These are phyloP conservation scores for Ascosphaera apis DNA, from an alignment of 2,329 filamentous ascomycete species.

Conservation along the genomic window DNA sequence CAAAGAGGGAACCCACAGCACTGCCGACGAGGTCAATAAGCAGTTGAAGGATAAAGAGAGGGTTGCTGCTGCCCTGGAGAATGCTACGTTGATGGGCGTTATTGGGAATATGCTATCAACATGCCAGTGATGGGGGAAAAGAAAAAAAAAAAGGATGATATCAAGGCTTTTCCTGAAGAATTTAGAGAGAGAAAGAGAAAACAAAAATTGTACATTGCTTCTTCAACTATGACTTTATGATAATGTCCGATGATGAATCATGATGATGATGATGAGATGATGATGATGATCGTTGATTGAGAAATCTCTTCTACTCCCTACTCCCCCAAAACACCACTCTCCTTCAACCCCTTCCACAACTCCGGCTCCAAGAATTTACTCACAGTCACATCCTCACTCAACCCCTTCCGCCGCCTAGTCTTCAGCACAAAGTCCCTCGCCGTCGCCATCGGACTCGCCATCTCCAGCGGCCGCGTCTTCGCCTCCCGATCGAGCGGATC, in stretches of 20 bases:
- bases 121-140: slow-evolving; percentile 39
- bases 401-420: slow-evolving; percentile 74
- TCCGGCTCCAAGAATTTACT: slow-evolving; percentile 93
- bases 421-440: slow-evolving; percentile 93
- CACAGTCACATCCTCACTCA: slow-evolving; percentile 87
- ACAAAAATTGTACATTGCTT: background rate
- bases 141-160: slow-evolving; percentile 1
- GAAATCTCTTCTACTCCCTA: slow-evolving; percentile 7
- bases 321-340: slow-evolving; percentile 64
- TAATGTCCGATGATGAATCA: too few relatives aligned
- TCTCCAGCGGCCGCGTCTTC: slow-evolving; percentile 61
- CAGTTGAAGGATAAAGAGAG: slow-evolving; percentile 91
- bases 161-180: background rate
- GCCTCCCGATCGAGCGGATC: slow-evolving; percentile 82
- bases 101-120: slow-evolving; percentile 86
- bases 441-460: slow-evolving; percentile 67
- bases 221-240: background rate
- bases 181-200: background rate
- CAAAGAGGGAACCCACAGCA: slow-evolving; percentile 88
- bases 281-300: background rate
- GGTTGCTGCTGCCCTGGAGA: slow-evolving; percentile 84
- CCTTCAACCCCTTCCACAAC: slow-evolving; percentile 67
- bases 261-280: too few relatives aligned
- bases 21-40: slow-evolving; percentile 90
- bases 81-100: slow-evolving; percentile 68